Conservation (phyloP, 2,329 filamentous ascomycete genomes). For the Fonsecaea multimorphosa region DNA sequence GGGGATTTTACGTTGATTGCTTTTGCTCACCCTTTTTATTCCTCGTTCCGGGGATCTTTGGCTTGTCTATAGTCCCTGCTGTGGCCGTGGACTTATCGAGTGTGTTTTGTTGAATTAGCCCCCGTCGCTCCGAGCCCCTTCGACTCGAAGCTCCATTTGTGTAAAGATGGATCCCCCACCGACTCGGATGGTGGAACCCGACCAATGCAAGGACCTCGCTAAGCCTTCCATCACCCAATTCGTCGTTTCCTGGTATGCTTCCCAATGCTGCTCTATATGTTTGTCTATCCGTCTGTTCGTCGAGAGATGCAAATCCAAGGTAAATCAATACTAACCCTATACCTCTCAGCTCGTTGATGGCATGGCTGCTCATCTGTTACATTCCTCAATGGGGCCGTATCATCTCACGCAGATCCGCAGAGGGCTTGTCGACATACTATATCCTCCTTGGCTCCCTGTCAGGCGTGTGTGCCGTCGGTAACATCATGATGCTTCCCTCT, state of each 20-base stretch:
- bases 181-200: conserved; percentile 15
- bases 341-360: conserved; percentile 23
- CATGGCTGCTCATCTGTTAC: conserved; percentile 29
- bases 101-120: background rate
- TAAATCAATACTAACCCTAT: background rate
- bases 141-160: background rate
- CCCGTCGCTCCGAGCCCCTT: too few species aligned
- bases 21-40: background rate
- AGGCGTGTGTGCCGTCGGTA: conserved; percentile 28
- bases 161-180: conserved; percentile 14
- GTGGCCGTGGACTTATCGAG: background rate
- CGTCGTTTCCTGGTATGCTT: conserved; percentile 23
- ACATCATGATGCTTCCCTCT: conserved; percentile 30
- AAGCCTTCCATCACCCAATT: conserved; percentile 26
- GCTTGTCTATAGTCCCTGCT: background rate
- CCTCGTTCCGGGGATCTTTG: background rate
- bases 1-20: background rate
- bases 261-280: background rate
- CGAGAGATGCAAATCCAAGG: background rate
- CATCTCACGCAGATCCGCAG: conserved; percentile 24
- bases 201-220: conserved; percentile 23
- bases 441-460: conserved; percentile 28
- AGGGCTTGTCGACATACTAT: conserved; percentile 28
- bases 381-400: conserved; percentile 27
- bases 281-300: background rate